Conservation (phyloP, 2,329 filamentous ascomycete species). For the Hypomyces perniciosus region DNA sequence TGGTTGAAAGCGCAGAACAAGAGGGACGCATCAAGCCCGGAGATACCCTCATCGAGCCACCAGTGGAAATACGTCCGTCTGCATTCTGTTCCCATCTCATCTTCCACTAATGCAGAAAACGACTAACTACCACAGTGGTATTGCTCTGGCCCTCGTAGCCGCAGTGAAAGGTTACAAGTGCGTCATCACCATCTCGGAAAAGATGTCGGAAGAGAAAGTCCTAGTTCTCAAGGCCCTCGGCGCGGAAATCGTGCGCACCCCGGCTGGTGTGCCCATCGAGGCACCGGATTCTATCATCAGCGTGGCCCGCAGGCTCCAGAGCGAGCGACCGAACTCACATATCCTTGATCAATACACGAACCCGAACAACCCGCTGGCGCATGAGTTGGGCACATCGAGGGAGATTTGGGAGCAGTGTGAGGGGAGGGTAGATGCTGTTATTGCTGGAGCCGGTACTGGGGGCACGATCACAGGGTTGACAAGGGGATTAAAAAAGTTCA, state of each 20-base stretch:
- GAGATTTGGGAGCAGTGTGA: slow-evolving; percentile 92
- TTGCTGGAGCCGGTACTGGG: slow-evolving; percentile 91
- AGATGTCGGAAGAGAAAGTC: slow-evolving; percentile 99
- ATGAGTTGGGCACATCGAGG: slow-evolving; percentile 90
- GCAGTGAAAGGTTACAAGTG: slow-evolving; percentile 98
- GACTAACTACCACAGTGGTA: slow-evolving; percentile 53
- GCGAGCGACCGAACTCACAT: slow-evolving; percentile 94
- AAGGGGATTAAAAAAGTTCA: slow-evolving; percentile 81
- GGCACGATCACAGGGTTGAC: slow-evolving; percentile 92
- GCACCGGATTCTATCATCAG: slow-evolving; percentile 95
- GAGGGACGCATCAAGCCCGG: slow-evolving; percentile 92
- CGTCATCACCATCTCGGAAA: slow-evolving; percentile 97
- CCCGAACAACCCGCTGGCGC: slow-evolving; percentile 81
- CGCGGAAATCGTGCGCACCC: slow-evolving; percentile 95
- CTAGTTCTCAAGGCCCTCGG: slow-evolving; percentile 88
- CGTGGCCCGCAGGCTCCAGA: slow-evolving; percentile 80
- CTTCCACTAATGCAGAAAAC: no score
- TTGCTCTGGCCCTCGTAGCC: slow-evolving; percentile 89
- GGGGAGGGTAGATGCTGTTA: slow-evolving; percentile 73
- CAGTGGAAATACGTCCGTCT: slow-evolving; percentile 78
- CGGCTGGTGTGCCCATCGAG: slow-evolving; percentile 92
- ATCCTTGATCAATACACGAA: slow-evolving; percentile 97
- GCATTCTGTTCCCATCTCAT: slow-evolving; percentile 13
- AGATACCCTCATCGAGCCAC: slow-evolving; percentile 98
- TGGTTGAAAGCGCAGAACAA: slow-evolving; percentile 93